Evolutionary conservation across 208 protist genomes (phyloP).

Genomic region (Leishmania tarentolae): DNA sequence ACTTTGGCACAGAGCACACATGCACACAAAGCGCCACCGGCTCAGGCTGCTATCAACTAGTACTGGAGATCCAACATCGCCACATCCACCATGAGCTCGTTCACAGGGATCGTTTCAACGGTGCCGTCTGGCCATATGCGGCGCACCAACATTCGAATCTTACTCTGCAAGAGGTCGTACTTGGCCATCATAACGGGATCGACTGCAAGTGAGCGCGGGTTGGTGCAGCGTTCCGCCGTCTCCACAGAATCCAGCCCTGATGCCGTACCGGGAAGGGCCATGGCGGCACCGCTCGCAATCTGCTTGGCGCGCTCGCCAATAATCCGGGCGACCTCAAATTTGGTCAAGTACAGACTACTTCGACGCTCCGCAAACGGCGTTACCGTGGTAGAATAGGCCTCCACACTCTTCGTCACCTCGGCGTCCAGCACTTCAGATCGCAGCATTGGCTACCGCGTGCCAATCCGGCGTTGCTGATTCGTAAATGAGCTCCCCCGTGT

Average conservation of each 20-base stretch:
- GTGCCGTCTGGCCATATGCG: slow-evolving; percentile 83
- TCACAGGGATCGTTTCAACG: slow-evolving; percentile 80
- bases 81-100: slow-evolving; percentile 76
- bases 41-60: slow-evolving; percentile 4
- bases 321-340: slow-evolving; percentile 85
- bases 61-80: slow-evolving; percentile 66
- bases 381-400: slow-evolving; percentile 27
- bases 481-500: no score
- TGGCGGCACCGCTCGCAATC: slow-evolving; percentile 67
- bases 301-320: slow-evolving; percentile 82
- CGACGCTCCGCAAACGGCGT: slow-evolving; percentile 72
- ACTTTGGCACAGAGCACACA: not conserved
- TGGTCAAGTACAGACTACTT: slow-evolving; percentile 79
- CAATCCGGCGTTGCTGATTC: not conserved
- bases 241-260: slow-evolving; percentile 45
- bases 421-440: slow-evolving; percentile 68
- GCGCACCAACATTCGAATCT: slow-evolving; percentile 84
- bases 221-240: slow-evolving; percentile 66
- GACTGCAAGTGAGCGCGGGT: slow-evolving; percentile 66
- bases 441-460: slow-evolving; percentile 32
- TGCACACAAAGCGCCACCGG: no score
- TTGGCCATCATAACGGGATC: slow-evolving; percentile 91
- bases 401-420: slow-evolving; percentile 41
- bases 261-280: slow-evolving; percentile 32
- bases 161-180: slow-evolving; percentile 70